phyloP scores from a whole-genome alignment of 192 early-diverging fungal species.

The Lobulomyces angularis region DNA sequence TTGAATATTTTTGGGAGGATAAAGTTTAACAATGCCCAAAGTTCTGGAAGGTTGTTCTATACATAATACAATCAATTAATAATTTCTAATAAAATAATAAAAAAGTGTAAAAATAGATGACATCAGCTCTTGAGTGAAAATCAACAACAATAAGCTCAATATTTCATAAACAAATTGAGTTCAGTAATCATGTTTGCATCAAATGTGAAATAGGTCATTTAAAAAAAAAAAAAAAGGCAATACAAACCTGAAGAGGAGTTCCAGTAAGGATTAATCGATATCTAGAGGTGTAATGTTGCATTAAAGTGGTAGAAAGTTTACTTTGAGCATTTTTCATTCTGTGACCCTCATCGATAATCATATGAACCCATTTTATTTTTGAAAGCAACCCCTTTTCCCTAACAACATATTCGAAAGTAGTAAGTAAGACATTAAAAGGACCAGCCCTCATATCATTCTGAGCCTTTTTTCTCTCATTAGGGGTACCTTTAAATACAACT shows the following conservation, averaged over 20 bases:
- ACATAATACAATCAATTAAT: background rate
- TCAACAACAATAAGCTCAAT: background rate
- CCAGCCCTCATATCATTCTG: slow-evolving; percentile 56
- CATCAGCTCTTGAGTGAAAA: background rate
- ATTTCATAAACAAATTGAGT: background rate
- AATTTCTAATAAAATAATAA: slow-evolving; percentile 1
- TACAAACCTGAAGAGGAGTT: slow-evolving; percentile 78
- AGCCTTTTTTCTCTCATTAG: slow-evolving; percentile 56
- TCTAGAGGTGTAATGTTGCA: slow-evolving; percentile 76
- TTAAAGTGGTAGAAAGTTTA: slow-evolving; percentile 72
- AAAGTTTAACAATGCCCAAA: slow-evolving; percentile 96
- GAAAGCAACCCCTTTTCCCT: slow-evolving; percentile 69
- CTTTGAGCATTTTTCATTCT: slow-evolving; percentile 94
- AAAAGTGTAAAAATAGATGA: background rate
- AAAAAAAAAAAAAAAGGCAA: slow-evolving; percentile 12
- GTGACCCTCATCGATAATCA: slow-evolving; percentile 99
- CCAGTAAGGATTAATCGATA: slow-evolving; percentile 95
- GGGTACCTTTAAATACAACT: slow-evolving; percentile 88
- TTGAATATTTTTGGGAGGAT: slow-evolving; percentile 93
- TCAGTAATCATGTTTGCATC: background rate
- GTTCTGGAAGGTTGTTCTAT: slow-evolving; percentile 89
- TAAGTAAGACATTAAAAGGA: slow-evolving; percentile 90
- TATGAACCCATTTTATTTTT: slow-evolving; percentile 92
- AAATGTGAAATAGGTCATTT: background rate
- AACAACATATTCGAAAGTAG: slow-evolving; percentile 96